These are phyloP conservation scores for Fonsecaea multimorphosa DNA, from an alignment of 2,329 filamentous ascomycete genomes.

Conservation along the genomic window DNA sequence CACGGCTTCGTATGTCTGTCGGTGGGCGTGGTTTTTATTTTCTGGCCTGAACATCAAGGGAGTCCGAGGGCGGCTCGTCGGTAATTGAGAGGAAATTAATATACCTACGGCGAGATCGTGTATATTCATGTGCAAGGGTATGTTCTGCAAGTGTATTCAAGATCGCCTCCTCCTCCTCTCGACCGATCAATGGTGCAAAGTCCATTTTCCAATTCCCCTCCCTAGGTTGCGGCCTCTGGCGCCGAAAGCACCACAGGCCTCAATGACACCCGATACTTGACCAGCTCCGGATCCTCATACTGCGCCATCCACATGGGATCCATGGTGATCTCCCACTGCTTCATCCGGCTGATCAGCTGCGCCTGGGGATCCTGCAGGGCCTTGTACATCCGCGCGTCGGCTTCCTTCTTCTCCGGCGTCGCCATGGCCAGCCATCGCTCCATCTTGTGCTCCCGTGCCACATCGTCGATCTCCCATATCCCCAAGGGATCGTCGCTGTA, in stretches of 20 bases:
- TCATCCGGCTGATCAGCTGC: conserved; percentile 33
- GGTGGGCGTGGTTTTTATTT: too few species aligned
- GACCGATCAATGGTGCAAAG: background rate
- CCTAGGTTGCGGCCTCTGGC: background rate
- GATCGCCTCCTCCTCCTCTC: background rate
- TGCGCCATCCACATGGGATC: conserved; percentile 36
- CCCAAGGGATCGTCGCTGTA: conserved; percentile 31
- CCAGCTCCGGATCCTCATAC: conserved; percentile 33
- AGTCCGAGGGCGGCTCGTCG: background rate
- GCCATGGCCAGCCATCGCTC: conserved; percentile 33
- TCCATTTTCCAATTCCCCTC: background rate
- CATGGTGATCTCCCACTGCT: conserved; percentile 36
- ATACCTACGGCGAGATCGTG: too few species aligned
- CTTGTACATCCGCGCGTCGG: conserved; percentile 29
- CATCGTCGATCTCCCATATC: conserved; percentile 31
- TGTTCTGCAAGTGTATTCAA: background rate
- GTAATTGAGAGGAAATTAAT: too few species aligned
- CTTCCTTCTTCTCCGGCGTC: conserved; percentile 31
- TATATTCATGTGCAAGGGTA: background rate
- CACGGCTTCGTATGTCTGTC: too few species aligned
- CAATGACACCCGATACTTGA: conserved; percentile 30
- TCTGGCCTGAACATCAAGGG: too few species aligned
- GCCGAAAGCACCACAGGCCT: conserved; percentile 20
- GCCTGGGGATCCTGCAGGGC: conserved; percentile 29
- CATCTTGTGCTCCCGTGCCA: conserved; percentile 31